Base-by-base conservation (phyloP, 768 basidiomycete genomes). In the Butyriboletus loyo region DNA sequence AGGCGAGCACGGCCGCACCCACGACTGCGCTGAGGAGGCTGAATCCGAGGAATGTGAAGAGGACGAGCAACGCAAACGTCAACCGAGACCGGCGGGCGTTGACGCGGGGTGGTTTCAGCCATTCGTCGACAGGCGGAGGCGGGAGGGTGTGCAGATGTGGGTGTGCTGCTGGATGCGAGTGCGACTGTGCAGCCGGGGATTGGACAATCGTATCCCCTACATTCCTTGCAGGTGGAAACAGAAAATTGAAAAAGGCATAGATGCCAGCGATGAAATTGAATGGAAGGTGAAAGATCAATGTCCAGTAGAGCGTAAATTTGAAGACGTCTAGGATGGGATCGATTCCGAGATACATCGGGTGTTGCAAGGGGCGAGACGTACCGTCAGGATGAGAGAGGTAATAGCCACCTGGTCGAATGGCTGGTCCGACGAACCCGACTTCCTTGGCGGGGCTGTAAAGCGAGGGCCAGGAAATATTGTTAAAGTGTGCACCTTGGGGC, bases 281-380 rank as follows among this genome's bases (percentile, higher is more conserved):
- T 0, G 77, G 77, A n/a, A 65, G 65, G 59, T 77, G 72, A 56
- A 78, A 73, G 25, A 78, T 64, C n/a, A 78, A 50, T 1, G 74
- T 75, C 77, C 77, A 78, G 57, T 76, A 78, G 11, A 79, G 66
- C 10, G 76, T 78, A 64, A 78, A 78, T 13, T 57, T 66, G 59
- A 76, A 78, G 40, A 79, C 56, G 39, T 75, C 77, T 78, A 27
- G 24, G 17, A 19, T 24, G 7, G 41, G 32, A 13, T 36, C 31
- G 21, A n/a, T 22, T 31, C 30, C 8, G 4, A 13, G 22, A 14
- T 17, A 11, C 24, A 30, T 10, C 9, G 2, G 31, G 5, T 4
- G 31, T 21, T n/a, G 8, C 7, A 21, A 10, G 27, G 4, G 31
- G 24, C 5, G 24, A 22, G 24, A 46, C 46, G 15, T 32, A 74